phyloP scores from a whole-genome alignment of 495 filamentous ascomycete genomes.

The Neurospora sp. region DNA sequence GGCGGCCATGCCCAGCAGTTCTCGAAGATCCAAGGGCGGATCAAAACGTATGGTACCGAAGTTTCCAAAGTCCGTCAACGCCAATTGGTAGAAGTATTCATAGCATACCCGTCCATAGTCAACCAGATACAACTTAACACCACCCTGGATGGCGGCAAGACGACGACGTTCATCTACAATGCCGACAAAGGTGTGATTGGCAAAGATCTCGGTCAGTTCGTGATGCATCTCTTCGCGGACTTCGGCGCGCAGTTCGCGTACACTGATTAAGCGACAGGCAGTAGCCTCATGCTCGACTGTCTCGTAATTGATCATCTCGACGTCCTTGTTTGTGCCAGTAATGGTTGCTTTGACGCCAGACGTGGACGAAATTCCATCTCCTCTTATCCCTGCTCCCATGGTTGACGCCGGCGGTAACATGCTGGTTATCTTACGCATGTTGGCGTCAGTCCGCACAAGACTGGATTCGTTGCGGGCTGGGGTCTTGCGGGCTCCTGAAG shows the following conservation, averaged over 20 bases:
- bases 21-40: slow-evolving; percentile 59
- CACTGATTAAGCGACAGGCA: slow-evolving; percentile 58
- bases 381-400: not conserved
- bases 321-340: slow-evolving; percentile 3
- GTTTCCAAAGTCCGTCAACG: slow-evolving; percentile 92
- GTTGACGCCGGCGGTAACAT: slow-evolving; percentile 56
- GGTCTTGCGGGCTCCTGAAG: slow-evolving; percentile 19
- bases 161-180: slow-evolving; percentile 81
- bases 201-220: slow-evolving; percentile 79
- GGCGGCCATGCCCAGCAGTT: slow-evolving; percentile 64
- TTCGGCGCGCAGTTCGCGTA: slow-evolving; percentile 69
- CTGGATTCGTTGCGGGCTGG: slow-evolving; percentile 70
- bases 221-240: slow-evolving; percentile 85
- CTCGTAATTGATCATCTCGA: slow-evolving; percentile 47
- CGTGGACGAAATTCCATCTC: not conserved
- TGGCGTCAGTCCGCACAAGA: slow-evolving; percentile 83
- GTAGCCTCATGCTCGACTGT: slow-evolving; percentile 56
- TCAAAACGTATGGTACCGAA: slow-evolving; percentile 78
- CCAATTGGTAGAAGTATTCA: slow-evolving; percentile 96
- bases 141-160: slow-evolving; percentile 83
- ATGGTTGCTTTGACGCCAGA: not conserved
- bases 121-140: slow-evolving; percentile 85
- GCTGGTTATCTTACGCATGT: slow-evolving; percentile 86
- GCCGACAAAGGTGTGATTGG: slow-evolving; percentile 87
- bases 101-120: slow-evolving; percentile 84